Conservation (phyloP, 2,329 filamentous ascomycete species). For the Gremmenia infestans region DNA sequence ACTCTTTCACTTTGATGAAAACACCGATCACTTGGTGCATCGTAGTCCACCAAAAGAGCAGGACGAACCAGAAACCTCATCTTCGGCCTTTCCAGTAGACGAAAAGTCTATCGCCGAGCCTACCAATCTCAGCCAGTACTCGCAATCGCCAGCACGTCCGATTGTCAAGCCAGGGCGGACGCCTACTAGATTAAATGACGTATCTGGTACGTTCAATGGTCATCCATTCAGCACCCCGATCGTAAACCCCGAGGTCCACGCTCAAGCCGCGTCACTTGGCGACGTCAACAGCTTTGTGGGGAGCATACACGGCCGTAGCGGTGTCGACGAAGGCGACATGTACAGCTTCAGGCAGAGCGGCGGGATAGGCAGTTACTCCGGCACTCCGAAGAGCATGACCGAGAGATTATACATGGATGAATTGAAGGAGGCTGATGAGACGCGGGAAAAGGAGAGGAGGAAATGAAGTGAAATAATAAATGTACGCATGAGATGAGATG, state of each 20-base stretch:
- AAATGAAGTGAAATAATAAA: not conserved
- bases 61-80: constrained; percentile 10
- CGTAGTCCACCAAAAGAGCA: constrained; percentile 7
- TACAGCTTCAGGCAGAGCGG: constrained; percentile 22
- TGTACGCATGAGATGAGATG: not conserved
- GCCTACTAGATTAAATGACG: constrained; percentile 4
- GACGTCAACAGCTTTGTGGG: constrained; percentile 48
- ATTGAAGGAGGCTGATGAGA: constrained; percentile 15
- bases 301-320: constrained; percentile 35
- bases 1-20: constrained; percentile 28
- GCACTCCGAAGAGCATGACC: constrained; percentile 27
- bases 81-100: not conserved
- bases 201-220: constrained; percentile 50
- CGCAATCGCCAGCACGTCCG: constrained; percentile 17
- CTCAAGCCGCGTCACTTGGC: constrained; percentile 44
- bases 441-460: not conserved
- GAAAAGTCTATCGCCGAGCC: constrained; percentile 5
- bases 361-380: constrained; percentile 20
- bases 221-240: constrained; percentile 47
- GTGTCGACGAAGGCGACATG: constrained; percentile 26
- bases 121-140: constrained; percentile 9
- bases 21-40: not conserved
- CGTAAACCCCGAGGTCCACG: constrained; percentile 45
- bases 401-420: constrained; percentile 32
- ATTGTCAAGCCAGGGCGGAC: constrained; percentile 8